Evolutionary conservation across 2,329 filamentous ascomycete genomes (phyloP).

Genomic region (Pseudomassariella vexata): DNA sequence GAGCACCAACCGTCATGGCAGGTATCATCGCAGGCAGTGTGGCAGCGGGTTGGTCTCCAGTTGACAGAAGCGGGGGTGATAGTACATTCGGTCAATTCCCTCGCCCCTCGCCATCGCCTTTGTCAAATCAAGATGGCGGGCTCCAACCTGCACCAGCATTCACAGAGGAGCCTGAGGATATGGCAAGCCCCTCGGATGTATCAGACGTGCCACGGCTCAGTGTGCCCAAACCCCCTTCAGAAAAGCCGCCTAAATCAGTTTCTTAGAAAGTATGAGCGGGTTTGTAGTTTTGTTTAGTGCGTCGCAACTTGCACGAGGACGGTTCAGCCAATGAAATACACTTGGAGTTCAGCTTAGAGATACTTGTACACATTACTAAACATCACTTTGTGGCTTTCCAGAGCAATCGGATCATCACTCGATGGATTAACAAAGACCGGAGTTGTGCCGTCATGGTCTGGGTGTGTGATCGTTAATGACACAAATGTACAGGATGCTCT

Average conservation of each 20-base stretch:
- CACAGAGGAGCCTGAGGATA: conserved; percentile 30
- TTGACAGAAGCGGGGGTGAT: conserved; percentile 42
- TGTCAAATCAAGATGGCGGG: conserved; percentile 20
- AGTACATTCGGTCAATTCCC: conserved; percentile 29
- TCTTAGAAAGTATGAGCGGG: conserved; percentile 26
- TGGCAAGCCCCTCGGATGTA: conserved; percentile 18
- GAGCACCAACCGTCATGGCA: conserved; percentile 75
- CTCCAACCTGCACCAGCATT: conserved; percentile 14
- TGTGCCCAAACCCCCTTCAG: conserved; percentile 22
- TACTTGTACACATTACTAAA: too few relatives aligned
- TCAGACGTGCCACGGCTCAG: conserved; percentile 21
- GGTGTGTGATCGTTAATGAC: too few relatives aligned
- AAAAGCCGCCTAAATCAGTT: conserved; percentile 22
- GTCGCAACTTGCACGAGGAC: too few relatives aligned
- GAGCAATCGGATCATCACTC: too few relatives aligned
- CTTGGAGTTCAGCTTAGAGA: too few relatives aligned
- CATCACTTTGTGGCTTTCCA: too few relatives aligned
- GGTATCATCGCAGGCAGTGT: conserved; percentile 74
- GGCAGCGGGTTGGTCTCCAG: conserved; percentile 70
- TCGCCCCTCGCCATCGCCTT: conserved; percentile 23
- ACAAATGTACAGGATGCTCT: too few relatives aligned
- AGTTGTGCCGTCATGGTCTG: too few relatives aligned
- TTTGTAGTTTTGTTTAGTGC: too few relatives aligned
- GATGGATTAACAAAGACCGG: too few relatives aligned
- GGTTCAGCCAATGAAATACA: too few relatives aligned